Conservation (phyloP, 495 filamentous ascomycete genomes). For the Tuber microsphaerosporum region DNA sequence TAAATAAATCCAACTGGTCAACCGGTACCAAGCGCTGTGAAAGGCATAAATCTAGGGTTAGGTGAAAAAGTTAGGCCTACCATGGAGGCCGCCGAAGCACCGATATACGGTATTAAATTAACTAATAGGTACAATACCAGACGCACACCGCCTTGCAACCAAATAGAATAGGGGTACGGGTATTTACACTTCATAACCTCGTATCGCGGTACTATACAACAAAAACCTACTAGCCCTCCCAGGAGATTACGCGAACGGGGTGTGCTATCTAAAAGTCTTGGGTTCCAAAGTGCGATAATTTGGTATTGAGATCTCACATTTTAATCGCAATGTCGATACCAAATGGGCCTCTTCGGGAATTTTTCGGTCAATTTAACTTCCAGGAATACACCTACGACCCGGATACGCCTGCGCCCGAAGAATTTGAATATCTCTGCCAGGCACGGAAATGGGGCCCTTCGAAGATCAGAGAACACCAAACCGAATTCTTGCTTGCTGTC, state of each 20-base stretch:
- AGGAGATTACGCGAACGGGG: background rate
- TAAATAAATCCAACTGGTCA: background rate
- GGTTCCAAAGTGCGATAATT: background rate
- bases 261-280: background rate
- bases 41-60: background rate
- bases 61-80: background rate
- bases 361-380: background rate
- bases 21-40: too few species aligned
- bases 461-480: background rate
- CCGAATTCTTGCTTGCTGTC: background rate
- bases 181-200: background rate
- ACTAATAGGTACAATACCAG: background rate
- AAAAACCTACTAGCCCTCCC: background rate
- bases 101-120: background rate
- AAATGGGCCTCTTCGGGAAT: background rate
- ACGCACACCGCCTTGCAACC: too few species aligned
- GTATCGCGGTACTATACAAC: background rate
- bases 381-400: background rate
- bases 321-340: background rate
- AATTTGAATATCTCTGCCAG: background rate
- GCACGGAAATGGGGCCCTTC: background rate
- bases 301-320: background rate
- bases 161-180: background rate
- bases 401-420: background rate
- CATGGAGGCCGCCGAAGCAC: background rate